Percentiles rank a stretch among this genome's conserved stretches.
phyloP scores from a whole-genome alignment of 2,329 filamentous ascomycete species.

The Davidsoniella eucalypti region DNA sequence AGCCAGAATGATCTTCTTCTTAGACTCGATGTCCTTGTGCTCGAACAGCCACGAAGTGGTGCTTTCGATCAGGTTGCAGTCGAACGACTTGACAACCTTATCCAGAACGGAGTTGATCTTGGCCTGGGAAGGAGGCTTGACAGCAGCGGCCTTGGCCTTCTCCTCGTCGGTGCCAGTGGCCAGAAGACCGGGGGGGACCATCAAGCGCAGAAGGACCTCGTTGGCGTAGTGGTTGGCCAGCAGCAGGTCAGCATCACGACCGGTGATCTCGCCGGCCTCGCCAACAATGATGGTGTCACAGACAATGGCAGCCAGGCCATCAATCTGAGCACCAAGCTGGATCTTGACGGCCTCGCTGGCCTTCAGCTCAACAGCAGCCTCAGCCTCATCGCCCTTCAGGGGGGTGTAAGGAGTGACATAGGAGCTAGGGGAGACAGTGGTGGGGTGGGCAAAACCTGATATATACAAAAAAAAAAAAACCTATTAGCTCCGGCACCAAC shows the following conservation, averaged over 20 bases:
- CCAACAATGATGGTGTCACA: constrained; percentile 78
- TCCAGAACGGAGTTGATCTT: constrained; percentile 79
- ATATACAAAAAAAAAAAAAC: not conserved
- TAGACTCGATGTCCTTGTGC: constrained; percentile 89
- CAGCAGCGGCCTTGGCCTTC: constrained; percentile 74
- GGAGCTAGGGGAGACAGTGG: constrained; percentile 82
- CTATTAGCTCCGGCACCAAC: not conserved
- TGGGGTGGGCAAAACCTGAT: constrained; percentile 76
- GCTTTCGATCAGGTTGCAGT: constrained; percentile 87
- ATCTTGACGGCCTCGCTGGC: constrained; percentile 85
- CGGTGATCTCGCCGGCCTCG: constrained; percentile 48
- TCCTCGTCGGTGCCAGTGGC: constrained; percentile 78
- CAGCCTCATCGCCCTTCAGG: constrained; percentile 67
- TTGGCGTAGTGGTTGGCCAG: constrained; percentile 91
- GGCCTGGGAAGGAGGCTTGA: constrained; percentile 69
- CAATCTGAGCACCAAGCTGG: constrained; percentile 96
- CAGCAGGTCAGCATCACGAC: constrained; percentile 70
- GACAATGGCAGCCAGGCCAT: constrained; percentile 91
- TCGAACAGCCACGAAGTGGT: constrained; percentile 96
- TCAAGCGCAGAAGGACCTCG: constrained; percentile 78
- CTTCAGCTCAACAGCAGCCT: constrained; percentile 67
- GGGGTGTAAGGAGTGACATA: constrained; percentile 97
- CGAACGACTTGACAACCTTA: constrained; percentile 82
- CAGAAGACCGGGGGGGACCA: constrained; percentile 79
- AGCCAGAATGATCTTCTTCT: constrained; percentile 94